phyloP scores from a whole-genome alignment of 306 rosid genomes.

The Clitoria ternatea region DNA sequence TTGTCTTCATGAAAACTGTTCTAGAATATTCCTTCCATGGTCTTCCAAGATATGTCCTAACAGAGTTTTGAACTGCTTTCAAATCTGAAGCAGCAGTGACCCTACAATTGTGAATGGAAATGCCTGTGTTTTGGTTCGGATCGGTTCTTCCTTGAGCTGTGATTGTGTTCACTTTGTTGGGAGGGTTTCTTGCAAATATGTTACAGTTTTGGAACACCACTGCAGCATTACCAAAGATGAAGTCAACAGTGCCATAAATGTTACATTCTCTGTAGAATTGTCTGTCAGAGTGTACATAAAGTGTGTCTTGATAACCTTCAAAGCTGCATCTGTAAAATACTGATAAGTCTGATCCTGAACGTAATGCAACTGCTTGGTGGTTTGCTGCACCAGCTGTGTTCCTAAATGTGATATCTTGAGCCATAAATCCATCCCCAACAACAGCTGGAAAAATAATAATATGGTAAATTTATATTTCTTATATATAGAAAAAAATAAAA shows the following conservation, averaged over 20 bases:
- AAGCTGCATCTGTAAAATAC: slow-evolving; percentile 67
- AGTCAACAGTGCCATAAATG: slow-evolving; percentile 75
- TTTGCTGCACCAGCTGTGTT: slow-evolving; percentile 73
- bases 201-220: slow-evolving; percentile 61
- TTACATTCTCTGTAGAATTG: slow-evolving; percentile 76
- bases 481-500: no score
- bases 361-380: slow-evolving; percentile 79
- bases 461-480: no score
- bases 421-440: slow-evolving; percentile 67
- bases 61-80: slow-evolving; percentile 14
- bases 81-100: slow-evolving; percentile 45
- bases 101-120: slow-evolving; percentile 48
- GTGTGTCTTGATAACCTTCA: slow-evolving; percentile 79
- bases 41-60: slow-evolving; percentile 51
- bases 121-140: slow-evolving; percentile 70
- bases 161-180: slow-evolving; percentile 50
- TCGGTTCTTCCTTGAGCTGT: slow-evolving; percentile 68
- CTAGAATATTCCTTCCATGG: slow-evolving; percentile 64
- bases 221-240: slow-evolving; percentile 76
- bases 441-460: slow-evolving; percentile 54
- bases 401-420: slow-evolving; percentile 58
- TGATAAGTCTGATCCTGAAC: slow-evolving; percentile 74
- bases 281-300: slow-evolving; percentile 62
- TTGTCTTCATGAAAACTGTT: slow-evolving; percentile 51
- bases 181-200: slow-evolving; percentile 58